Base-by-base conservation (phyloP, 2,329 filamentous ascomycete species). In the Dactylellina drechsleri region DNA sequence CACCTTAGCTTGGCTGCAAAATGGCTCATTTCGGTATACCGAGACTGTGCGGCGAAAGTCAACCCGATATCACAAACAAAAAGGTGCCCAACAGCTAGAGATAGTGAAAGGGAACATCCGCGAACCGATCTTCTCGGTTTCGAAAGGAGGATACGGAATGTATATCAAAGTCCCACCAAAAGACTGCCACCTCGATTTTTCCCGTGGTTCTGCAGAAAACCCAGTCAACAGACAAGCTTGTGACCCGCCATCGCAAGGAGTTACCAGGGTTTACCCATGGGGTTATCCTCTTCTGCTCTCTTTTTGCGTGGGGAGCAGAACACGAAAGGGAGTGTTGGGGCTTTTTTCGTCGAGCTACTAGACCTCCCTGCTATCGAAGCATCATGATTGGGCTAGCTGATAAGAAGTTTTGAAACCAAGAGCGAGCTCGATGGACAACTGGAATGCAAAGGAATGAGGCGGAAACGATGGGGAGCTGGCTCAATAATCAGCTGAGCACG, bases 301-400 rank as follows among this genome's bases (percentile, higher is more conserved):
- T 8, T 47, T 6, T 26, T 59, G 41, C 57, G 57, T 60, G 57
- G 57, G 54, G 54, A 58, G 16, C 12, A 58, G 26, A 31, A 18
- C 13, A 5, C 8, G 12, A 41, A 57, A 20, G n/a, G 47, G 47
- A 5, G 5, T 23, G n/a, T 16, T 52, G 47, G n/a, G 20, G 4
- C 12, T 8, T 52, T 52, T 23, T 52, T 23, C 12, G 7, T 5
- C 10, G 16, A 52, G 16, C 47, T 52, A 20, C 18, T 10, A 23
- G 20, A 10, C 28, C 23, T 40, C 18, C 10, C 23, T 50, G 43
- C 58, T 71, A 71, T 71, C 66, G 49, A 43, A 31, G 59, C 66
- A 50, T 71, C 53, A 43, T 71, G 66, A 71, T 71, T 71, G 66
- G 66, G 36, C 59, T 65, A 50, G 66, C 66, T 71, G 66, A 71